A percentile compares a stretch with the other conserved stretches of the same genome.
phyloP scores from a whole-genome alignment of 2,329 filamentous ascomycete species.

The Aspergillus fumigatiaffinis region DNA sequence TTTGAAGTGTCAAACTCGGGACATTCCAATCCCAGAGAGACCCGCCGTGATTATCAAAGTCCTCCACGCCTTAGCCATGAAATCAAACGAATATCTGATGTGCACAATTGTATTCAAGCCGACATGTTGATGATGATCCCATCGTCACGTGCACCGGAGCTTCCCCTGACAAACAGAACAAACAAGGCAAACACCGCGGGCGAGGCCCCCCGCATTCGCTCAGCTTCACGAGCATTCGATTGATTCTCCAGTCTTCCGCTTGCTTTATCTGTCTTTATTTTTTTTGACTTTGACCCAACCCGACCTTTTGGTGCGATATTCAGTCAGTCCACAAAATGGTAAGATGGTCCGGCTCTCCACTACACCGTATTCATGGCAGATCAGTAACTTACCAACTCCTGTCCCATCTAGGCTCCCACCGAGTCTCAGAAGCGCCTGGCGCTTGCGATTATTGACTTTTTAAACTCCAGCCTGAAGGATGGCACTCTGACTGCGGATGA shows the following conservation, averaged over 20 bases:
- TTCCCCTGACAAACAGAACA: constrained; percentile 3
- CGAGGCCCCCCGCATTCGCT: neutral
- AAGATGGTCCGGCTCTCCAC: neutral
- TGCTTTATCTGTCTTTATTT: neutral
- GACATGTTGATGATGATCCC: neutral
- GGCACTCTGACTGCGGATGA: constrained; percentile 86
- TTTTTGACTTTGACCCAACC: neutral
- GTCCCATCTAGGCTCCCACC: constrained; percentile 32
- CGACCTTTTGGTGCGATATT: constrained; percentile 17
- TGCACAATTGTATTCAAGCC: neutral
- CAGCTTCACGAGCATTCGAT: neutral
- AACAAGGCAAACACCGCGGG: constrained; percentile 13
- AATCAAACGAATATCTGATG: neutral
- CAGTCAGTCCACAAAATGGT: neutral
- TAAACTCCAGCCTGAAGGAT: constrained; percentile 76
- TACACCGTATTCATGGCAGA: neutral
- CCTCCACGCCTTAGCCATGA: neutral
- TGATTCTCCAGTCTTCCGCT: constrained; percentile 2
- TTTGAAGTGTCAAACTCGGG: constrained; percentile 21
- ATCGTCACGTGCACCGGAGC: constrained; percentile 15
- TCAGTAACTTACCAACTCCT: neutral
- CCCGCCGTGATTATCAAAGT: constrained; percentile 20
- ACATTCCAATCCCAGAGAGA: constrained; percentile 15
- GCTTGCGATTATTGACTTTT: constrained; percentile 95
- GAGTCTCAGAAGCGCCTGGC: constrained; percentile 80